phyloP scores from a whole-genome alignment of 164 flowering plant species.

The Tinospora cordifolia region DNA sequence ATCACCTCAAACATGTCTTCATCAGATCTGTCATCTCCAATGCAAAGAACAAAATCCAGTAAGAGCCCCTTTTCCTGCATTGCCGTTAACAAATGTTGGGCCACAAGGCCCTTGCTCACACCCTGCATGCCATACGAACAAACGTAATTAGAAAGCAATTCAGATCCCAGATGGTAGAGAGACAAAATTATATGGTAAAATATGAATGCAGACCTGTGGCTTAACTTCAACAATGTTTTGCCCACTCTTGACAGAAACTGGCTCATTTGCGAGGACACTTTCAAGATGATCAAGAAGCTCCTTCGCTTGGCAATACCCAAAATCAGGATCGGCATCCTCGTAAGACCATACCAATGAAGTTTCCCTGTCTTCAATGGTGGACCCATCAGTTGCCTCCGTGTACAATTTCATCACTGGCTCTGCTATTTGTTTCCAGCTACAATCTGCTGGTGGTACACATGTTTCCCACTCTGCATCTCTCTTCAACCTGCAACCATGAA shows the following conservation, averaged over 20 bases:
- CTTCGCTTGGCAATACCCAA: constrained; percentile 20
- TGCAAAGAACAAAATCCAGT: constrained; percentile 17
- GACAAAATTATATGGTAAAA: background rate
- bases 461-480: constrained; percentile 18
- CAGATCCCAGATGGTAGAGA: background rate
- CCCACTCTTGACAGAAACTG: constrained; percentile 19
- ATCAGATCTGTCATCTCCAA: constrained; percentile 21
- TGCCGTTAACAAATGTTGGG: constrained; percentile 6
- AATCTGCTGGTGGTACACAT: constrained; percentile 12
- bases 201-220: constrained; percentile 12
- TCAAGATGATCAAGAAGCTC: constrained; percentile 22
- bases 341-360: constrained; percentile 18
- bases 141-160: background rate
- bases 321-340: constrained; percentile 18
- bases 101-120: constrained; percentile 20
- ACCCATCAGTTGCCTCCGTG: constrained; percentile 21
- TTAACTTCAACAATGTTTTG: constrained; percentile 16
- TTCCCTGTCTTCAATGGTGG: constrained; percentile 19
- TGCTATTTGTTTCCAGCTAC: constrained; percentile 18
- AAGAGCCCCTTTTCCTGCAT: constrained; percentile 16
- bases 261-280: constrained; percentile 19
- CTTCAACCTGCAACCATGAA: constrained; percentile 11
- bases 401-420: constrained; percentile 20
- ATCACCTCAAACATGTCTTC: constrained; percentile 21
- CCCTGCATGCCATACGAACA: constrained; percentile 9